Evolutionary conservation across 2,329 filamentous ascomycete species (phyloP), one percentile per base, ranked within the genome.

Genomic region (Penicillium sumatraense): DNA sequence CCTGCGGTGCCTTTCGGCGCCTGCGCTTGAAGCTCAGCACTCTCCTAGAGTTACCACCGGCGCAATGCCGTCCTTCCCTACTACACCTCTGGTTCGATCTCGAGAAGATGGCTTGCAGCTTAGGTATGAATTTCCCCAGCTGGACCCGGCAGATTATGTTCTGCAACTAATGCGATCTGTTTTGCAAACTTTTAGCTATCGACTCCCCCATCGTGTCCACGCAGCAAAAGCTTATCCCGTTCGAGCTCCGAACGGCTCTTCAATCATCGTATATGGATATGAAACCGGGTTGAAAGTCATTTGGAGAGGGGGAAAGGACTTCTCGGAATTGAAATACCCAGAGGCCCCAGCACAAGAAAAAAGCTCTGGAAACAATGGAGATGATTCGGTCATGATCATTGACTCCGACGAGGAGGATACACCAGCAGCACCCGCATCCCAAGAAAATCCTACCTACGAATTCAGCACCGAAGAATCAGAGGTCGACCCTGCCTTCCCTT

Each of bases 181-280:
- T 44, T 49, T 44, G 40, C 47, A 51, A 50, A 54, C 42, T 38
- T 53, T 49, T 63, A 87, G 85, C 71, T 87, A 87, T 66, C 78
- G 85, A 62, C 78, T 87, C 29, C 79, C 83, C 13, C 81, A 85
- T 66, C 82, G 84, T 63, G 76, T 84, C 55, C 80, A 83, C 71
- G 74, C 76, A 53, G 79, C 84, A 11, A 78, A 80, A 67, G 75
- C 82, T 60, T 88, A 88, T 65, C 85, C 86, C 5, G 68, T 83
- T 33, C 76, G 78, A 58, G 77, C 84, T 18, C 80, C 83, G 20
- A 87, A 87, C 69, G 84, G 84, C 67, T 87, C 86, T 3, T 83
- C 81, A 2, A 76, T 88, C 55, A 75, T 87, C 41, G 65, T 88
- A 11, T 86, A 85, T 62, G 86, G 81, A 44, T 81, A 86, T 60